A percentile compares a stretch with the other conserved stretches of the same genome.
These are phyloP conservation scores for Clausena lansium DNA, from an alignment of 345 rosid genomes.

Conservation along the genomic window DNA sequence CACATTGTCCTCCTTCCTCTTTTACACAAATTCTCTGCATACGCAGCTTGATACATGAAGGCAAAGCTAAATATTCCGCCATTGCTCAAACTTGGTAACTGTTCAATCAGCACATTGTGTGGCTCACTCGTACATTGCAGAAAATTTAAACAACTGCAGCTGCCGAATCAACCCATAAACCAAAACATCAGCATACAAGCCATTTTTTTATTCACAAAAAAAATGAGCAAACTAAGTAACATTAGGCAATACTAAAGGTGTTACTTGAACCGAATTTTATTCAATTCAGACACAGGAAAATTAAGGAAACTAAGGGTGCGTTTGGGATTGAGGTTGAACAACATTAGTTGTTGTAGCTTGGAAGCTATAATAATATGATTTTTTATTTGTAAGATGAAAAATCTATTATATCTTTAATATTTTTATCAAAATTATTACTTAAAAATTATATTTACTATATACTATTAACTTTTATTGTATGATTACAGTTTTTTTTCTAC, in stretches of 20 bases:
- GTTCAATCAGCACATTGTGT: conserved; percentile 31
- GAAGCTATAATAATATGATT: no score
- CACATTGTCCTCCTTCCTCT: conserved; percentile 20
- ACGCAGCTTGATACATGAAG: conserved; percentile 43
- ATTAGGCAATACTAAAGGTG: background rate
- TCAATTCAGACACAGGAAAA: no score
- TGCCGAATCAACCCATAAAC: conserved; percentile 9
- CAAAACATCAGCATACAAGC: background rate
- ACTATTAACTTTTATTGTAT: no score
- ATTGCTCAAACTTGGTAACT: conserved; percentile 25
- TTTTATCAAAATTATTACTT: no score
- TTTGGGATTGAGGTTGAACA: no score
- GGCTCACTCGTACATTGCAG: background rate
- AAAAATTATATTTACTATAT: no score
- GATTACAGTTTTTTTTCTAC: no score
- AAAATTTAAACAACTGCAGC: background rate
- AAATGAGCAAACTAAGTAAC: background rate
- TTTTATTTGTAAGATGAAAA: no score
- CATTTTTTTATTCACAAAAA: background rate
- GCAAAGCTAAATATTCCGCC: conserved; percentile 50
- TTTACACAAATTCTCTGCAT: conserved; percentile 26
- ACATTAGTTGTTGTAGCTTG: no score
- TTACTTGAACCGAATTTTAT: background rate
- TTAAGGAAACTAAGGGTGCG: no score
- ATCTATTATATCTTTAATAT: no score